phyloP scores from a whole-genome alignment of 805 yeast species.

The Suhomyces canberraensis region DNA sequence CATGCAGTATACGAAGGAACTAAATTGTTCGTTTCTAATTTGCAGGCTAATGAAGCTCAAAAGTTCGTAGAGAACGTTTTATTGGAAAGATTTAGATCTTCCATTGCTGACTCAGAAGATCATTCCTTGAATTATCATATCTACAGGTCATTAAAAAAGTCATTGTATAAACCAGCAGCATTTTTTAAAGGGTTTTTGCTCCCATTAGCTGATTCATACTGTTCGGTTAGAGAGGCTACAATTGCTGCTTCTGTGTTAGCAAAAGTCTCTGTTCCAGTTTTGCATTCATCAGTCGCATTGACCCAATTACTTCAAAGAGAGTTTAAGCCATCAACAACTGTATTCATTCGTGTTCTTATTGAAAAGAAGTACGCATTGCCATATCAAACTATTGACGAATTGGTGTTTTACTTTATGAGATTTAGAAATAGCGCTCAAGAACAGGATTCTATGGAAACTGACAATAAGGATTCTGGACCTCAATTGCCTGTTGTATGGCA shows the following conservation, averaged over 20 bases:
- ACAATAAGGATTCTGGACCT: slow-evolving; percentile 38
- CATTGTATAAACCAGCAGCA: slow-evolving; percentile 95
- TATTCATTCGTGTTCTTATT: slow-evolving; percentile 81
- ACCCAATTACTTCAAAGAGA: slow-evolving; percentile 77
- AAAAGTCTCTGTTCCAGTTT: slow-evolving; percentile 87
- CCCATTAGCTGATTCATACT: slow-evolving; percentile 84
- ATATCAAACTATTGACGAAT: slow-evolving; percentile 90
- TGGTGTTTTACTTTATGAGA: slow-evolving; percentile 90
- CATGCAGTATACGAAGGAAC: slow-evolving; percentile 95
- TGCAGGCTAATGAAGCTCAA: slow-evolving; percentile 85
- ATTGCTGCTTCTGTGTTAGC: slow-evolving; percentile 89
- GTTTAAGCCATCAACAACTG: slow-evolving; percentile 83
- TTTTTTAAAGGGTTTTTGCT: slow-evolving; percentile 94
- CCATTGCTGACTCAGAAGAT: slow-evolving; percentile 69
- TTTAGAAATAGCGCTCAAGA: slow-evolving; percentile 63
- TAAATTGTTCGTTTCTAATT: slow-evolving; percentile 84
- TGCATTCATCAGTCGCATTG: slow-evolving; percentile 95
- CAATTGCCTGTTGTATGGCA: slow-evolving; percentile 95
- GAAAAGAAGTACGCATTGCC: slow-evolving; percentile 97
- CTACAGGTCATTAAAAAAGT: slow-evolving; percentile 86
- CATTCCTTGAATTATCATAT: slow-evolving; percentile 87
- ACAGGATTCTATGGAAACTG: slow-evolving; percentile 38
- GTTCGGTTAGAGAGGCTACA: slow-evolving; percentile 90
- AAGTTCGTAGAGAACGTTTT: slow-evolving; percentile 68
- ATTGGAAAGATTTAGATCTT: slow-evolving; percentile 66